Base-by-base conservation (phyloP, 768 basidiomycete species). In the Russula vinacea region DNA sequence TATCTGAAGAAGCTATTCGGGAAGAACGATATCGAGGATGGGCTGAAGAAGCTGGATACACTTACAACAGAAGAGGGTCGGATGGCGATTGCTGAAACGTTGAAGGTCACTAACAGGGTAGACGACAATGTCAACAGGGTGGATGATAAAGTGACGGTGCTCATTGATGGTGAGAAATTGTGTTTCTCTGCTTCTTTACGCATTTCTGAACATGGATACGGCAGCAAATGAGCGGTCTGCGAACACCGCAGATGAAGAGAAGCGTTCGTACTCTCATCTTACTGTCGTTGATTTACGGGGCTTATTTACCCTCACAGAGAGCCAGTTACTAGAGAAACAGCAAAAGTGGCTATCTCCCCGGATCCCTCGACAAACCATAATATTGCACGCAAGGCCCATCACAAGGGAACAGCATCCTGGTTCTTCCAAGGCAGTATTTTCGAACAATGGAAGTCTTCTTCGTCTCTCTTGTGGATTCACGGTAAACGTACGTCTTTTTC, bases 301-400 rank as follows among this genome's bases (percentile, higher is more conserved):
- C 9, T 45, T 13, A 58, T 19, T 14, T 37, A 3, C 35, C 13
- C 1, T 5, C n/a, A 16, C n/a, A 57, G 54, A 8, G 33, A 52
- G 26, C 13, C 32, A 10, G 35, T 24, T 49, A 24, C 58, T 22
- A 37, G 16, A 19, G 35, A 9, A 50, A 1, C 22, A 42, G 22
- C 59, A 17, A n/a, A 53, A 6, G 9, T 60, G 59, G 59, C 59
- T 60, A 19, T 52, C 50, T 33, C 51, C 59, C 51, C 59, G 6
- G 58, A 58, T 49, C 35, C 47, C 8, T 50, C 35, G 2, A 50
- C 1, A 5, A 58, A 49, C 37, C 58, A 58, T 5, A 49, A 58
- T 5, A 37, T 39, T 3, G 58, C 58, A 16, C 35, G 47, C 14
- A 39, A 24, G 22, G 4, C 50, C 5, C 59, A 44, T n/a, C 51